Base-by-base conservation (phyloP, 1,284 basidiomycete genomes). In the Malassezia japonica region DNA sequence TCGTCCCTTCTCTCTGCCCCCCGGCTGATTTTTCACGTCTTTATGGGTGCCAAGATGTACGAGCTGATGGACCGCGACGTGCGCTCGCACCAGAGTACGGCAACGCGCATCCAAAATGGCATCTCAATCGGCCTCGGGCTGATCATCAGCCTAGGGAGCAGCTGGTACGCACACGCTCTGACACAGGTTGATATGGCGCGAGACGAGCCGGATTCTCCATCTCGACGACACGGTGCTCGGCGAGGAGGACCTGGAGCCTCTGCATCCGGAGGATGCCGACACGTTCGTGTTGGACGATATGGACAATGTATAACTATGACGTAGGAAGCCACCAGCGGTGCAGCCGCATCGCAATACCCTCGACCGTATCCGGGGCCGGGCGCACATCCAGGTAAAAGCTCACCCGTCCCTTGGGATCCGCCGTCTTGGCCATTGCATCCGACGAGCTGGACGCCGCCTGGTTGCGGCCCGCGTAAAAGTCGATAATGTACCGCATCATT, bases 361-460 rank as follows among this genome's bases (percentile, higher is more conserved):
- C 88, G 83, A 86, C 87, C 62, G 79, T 86, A 70, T 95, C 90
- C 33, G 96, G 74, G 1, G 92, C 91, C 1, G 92, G 92, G 40
- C 92, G 79, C 10, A 88, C 90, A 66, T 98, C 94, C 34, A 99
- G 80, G 74, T 85, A 94, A 75, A 98, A 98, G 4, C 89, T 73
- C 52, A 69, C 24, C 58, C 64, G 50, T 3, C 48, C 54, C 15
- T 44, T 55, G 3, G 38, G 34, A 18, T 58, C 47, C 9, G 42
- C 46, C 15, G 55, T 54, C 6, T 46, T 48, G 4, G 46, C 46
- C 41, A 57, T 41, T 21, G 34, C 9, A 29, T 38, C 32, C 23
- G 40, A 16, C 20, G 50, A 25, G 32, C n/a, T 21, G 21, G 27
- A 32, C 42, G 18, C 23, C 18, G 40, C 32, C 4, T 83, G 18